A percentile compares a stretch with the other conserved stretches of the same genome.
phyloP scores from a whole-genome alignment of 2,329 filamentous ascomycete species.

The Tolypocladium pustulatum region DNA sequence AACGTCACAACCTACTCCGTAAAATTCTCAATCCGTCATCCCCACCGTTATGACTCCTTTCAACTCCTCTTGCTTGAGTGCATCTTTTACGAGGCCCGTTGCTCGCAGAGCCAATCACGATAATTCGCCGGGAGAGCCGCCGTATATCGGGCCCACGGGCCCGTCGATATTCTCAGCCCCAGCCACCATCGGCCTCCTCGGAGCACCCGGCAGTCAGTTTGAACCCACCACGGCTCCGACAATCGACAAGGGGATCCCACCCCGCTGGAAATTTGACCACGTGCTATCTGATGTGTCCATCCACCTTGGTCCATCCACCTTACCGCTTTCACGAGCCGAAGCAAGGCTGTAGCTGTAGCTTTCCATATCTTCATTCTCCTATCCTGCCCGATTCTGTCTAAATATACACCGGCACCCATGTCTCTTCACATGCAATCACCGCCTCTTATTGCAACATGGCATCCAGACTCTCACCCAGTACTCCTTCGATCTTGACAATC shows the following conservation, averaged over 20 bases:
- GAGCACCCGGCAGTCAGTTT: background rate
- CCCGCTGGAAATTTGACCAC: background rate
- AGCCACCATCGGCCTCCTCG: background rate
- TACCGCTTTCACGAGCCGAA: background rate
- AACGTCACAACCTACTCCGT: background rate
- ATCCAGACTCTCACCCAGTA: slow-evolving; percentile 83
- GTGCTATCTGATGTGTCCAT: background rate
- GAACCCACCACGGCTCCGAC: background rate
- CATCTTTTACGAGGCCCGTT: background rate
- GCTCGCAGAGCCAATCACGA: background rate
- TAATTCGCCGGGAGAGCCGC: slow-evolving; percentile 1
- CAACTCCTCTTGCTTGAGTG: background rate
- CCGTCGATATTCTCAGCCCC: background rate
- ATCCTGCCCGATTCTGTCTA: background rate
- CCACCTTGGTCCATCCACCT: no score
- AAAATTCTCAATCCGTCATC: background rate
- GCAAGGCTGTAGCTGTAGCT: background rate
- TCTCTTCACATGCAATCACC: background rate
- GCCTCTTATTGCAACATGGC: slow-evolving; percentile 69
- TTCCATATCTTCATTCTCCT: background rate
- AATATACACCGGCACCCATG: background rate
- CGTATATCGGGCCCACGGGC: background rate
- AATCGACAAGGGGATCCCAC: background rate
- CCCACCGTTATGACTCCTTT: background rate
- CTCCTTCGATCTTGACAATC: slow-evolving; percentile 82